Evolutionary conservation across 192 early-diverging fungal genomes (phyloP).

Genomic region (Podila clonocystis): DNA sequence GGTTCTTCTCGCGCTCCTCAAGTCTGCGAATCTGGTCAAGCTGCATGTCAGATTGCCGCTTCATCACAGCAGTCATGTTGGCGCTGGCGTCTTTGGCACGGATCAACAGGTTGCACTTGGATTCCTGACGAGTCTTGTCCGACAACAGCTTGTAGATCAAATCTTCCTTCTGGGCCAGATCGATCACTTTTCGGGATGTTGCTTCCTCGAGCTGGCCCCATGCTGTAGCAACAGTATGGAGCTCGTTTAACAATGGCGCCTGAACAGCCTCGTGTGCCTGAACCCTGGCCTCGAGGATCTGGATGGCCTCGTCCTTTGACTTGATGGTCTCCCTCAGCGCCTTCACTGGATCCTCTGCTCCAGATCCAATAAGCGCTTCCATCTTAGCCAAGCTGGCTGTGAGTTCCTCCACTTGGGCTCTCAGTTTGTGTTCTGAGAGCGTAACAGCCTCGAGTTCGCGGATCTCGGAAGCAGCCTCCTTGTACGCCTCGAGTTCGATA

Average conservation of each 20-base stretch:
- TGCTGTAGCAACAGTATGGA: conserved; percentile 73
- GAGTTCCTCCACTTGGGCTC: conserved; percentile 56
- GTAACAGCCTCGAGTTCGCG: conserved; percentile 23
- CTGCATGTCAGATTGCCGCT: conserved; percentile 87
- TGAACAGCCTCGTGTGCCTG: conserved; percentile 58
- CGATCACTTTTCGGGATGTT: conserved; percentile 82
- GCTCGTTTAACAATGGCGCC: conserved; percentile 65
- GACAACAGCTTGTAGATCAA: conserved; percentile 78
- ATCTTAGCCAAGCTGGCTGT: conserved; percentile 33
- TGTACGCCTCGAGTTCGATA: conserved; percentile 26
- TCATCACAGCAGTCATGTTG: conserved; percentile 78
- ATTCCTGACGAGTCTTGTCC: conserved; percentile 88
- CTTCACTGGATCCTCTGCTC: conserved; percentile 38
- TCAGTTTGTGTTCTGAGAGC: conserved; percentile 55
- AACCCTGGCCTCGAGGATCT: conserved; percentile 64
- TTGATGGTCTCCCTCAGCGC: conserved; percentile 37
- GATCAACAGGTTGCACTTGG: conserved; percentile 84
- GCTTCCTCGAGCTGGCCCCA: conserved; percentile 90
- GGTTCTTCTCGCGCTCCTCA: conserved; percentile 82
- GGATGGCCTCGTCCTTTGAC: conserved; percentile 61
- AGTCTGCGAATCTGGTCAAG: conserved; percentile 84
- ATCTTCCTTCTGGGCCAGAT: conserved; percentile 82
- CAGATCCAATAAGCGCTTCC: conserved; percentile 39
- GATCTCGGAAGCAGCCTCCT: conserved; percentile 23
- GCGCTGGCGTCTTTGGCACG: conserved; percentile 79